Evolutionary conservation across 495 filamentous ascomycete genomes (phyloP), one percentile per base, ranked within the genome.

Genomic region (Bacidia rubella): DNA sequence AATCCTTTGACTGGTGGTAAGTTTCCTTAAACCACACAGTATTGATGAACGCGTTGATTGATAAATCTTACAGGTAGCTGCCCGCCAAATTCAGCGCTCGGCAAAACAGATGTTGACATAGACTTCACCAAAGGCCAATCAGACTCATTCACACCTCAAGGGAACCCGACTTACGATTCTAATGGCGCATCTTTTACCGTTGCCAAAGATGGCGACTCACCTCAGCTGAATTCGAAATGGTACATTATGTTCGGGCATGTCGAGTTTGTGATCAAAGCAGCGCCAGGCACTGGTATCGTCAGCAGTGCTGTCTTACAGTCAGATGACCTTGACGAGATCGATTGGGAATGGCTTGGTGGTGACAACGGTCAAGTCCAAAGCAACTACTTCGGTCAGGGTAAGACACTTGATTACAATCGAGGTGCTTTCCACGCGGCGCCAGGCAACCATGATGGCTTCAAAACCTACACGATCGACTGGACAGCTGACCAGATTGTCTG

Each of bases 371-470:
- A 73, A 22, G 85, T 78, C 15, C 78, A 85, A 59, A 89, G 73
- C 69, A 93, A 93, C 68, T 94, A 87, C 62, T 95, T 88, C 57
- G 87, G 88, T 60, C 90, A 92, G 64, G 87, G 86, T 35, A 65
- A 77, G 54, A 88, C 86, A 41, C 73, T 68, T 5, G 70, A 72
- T 26, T 84, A 76, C 64, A 78, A 80, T 61, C 78, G 81, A 19
- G 85, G 76, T 49, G 71, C 70, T 22, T 77, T 73, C 59, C 74
- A 80, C 60, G 60, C 68, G 7, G 74, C 78, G 26, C 41, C 69
- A 20, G 64, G 65, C 4, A 75, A 73, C 26, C 74, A 78, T 26
- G 63, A 70, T 15, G 69, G 71, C 47, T 86, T 80, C 64, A 83
- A 92, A 66, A 93, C 86, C 48, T 95, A 92, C 63, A 82, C 85